Evolutionary conservation across 23 red algal species (phyloP).

Genomic region (Gracilaria caudata): DNA sequence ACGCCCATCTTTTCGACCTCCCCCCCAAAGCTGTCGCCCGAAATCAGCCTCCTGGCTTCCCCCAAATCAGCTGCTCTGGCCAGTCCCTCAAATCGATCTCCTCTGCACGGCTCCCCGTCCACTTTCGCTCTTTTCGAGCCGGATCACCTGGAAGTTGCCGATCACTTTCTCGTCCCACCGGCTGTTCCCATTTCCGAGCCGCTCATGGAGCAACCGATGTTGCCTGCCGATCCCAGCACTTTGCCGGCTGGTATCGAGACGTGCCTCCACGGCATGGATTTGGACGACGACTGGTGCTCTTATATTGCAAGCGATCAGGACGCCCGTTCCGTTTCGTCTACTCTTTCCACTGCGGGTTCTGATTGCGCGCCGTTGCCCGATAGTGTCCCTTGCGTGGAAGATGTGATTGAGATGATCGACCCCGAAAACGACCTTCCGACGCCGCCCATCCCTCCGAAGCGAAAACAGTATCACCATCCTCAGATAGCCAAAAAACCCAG

Average conservation of each 20-base stretch:
- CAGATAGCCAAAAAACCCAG: background rate
- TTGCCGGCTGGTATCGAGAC: constrained; percentile 36
- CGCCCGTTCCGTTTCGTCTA: constrained; percentile 17
- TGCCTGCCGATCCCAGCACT: constrained; percentile 39
- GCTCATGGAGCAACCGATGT: constrained; percentile 31
- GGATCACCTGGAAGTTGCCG: constrained; percentile 19
- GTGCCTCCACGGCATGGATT: constrained; percentile 41
- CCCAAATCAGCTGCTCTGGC: background rate
- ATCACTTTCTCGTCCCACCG: constrained; percentile 33
- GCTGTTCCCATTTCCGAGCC: background rate
- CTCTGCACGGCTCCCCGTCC: background rate
- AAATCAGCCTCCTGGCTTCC: background rate
- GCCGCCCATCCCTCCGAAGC: background rate
- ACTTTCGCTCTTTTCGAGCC: constrained; percentile 2
- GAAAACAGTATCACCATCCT: background rate
- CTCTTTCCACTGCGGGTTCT: constrained; percentile 20
- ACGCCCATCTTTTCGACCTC: background rate
- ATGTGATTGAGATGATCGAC: constrained; percentile 3
- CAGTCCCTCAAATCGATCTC: background rate
- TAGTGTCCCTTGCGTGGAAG: constrained; percentile 33
- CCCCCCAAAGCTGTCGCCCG: background rate
- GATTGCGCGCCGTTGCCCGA: constrained; percentile 24
- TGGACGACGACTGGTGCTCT: constrained; percentile 59
- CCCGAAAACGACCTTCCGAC: background rate
- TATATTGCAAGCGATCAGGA: constrained; percentile 55